Evolutionary conservation across 305 asterid genomes (phyloP).

Genomic region (Solanum hybrid): DNA sequence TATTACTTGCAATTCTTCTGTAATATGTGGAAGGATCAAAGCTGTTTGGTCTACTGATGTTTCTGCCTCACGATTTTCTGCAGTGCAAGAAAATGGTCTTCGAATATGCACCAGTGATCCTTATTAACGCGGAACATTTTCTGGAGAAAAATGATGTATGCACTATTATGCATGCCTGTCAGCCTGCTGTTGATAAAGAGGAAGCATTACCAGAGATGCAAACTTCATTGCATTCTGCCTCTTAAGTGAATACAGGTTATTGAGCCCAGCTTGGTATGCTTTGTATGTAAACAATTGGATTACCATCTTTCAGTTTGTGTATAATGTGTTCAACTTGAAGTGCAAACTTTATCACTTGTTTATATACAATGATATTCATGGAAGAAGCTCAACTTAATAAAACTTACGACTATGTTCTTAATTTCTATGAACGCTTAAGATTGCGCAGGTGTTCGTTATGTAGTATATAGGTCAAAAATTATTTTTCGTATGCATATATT

Average conservation of each 20-base stretch:
- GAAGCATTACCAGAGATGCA: not conserved
- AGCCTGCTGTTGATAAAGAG: not conserved
- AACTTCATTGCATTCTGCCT: not conserved
- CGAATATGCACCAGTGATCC: slow-evolving; percentile 33
- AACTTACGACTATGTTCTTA: not conserved
- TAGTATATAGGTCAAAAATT: not conserved
- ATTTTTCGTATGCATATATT: not conserved
- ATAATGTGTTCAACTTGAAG: not conserved
- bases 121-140: slow-evolving; percentile 31
- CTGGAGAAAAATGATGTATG: slow-evolving; percentile 35
- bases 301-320: not conserved
- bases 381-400: not conserved
- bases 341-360: not conserved
- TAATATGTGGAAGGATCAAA: not conserved
- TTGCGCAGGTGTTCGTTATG: not conserved
- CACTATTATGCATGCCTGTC: slow-evolving; percentile 9
- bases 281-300: not conserved
- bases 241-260: not conserved
- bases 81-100: slow-evolving; percentile 42
- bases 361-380: not conserved
- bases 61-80: not conserved
- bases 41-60: not conserved
- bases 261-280: not conserved
- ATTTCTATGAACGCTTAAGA: not conserved
- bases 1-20: not conserved